A percentile compares a stretch with the other conserved stretches of the same genome.
Evolutionary conservation across 805 yeast genomes (phyloP).

Genomic region (Wickerhamiella azymoides): DNA sequence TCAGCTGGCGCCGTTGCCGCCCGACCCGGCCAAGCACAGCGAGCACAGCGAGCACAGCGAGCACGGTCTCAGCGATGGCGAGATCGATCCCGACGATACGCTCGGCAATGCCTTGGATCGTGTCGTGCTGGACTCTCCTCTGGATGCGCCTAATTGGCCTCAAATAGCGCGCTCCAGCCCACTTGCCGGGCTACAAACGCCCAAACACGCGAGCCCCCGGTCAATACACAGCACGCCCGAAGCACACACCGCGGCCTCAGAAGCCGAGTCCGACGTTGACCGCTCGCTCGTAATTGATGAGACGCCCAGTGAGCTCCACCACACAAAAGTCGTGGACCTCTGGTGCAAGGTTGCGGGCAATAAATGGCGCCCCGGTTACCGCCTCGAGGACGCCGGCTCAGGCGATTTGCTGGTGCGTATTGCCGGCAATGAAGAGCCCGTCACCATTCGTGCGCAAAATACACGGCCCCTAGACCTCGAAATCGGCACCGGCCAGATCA

Average conservation of each 20-base stretch:
- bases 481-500: not conserved
- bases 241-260: too few species aligned
- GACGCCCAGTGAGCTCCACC: slow-evolving; percentile 1
- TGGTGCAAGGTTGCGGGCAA: not conserved
- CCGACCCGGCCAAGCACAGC: too few species aligned
- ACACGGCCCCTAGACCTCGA: slow-evolving; percentile 4
- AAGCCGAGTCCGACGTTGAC: too few species aligned
- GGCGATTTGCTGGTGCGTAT: not conserved
- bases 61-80: too few species aligned
- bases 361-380: slow-evolving; percentile 2
- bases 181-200: too few species aligned
- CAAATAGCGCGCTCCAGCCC: too few species aligned
- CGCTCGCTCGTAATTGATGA: not conserved
- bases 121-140: too few species aligned
- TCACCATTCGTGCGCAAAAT: not conserved
- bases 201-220: not conserved
- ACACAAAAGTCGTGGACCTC: not conserved
- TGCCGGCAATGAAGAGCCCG: not conserved
- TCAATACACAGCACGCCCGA: not conserved
- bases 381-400: not conserved
- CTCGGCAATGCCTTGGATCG: too few species aligned
- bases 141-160: too few species aligned
- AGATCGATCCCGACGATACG: too few species aligned
- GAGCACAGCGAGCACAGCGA: too few species aligned
- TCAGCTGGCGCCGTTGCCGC: not conserved